Percentiles rank a stretch among this genome's conserved stretches.
Evolutionary conservation across 2,329 filamentous ascomycete genomes (phyloP).

Genomic region (Thermoascus crustaceus): DNA sequence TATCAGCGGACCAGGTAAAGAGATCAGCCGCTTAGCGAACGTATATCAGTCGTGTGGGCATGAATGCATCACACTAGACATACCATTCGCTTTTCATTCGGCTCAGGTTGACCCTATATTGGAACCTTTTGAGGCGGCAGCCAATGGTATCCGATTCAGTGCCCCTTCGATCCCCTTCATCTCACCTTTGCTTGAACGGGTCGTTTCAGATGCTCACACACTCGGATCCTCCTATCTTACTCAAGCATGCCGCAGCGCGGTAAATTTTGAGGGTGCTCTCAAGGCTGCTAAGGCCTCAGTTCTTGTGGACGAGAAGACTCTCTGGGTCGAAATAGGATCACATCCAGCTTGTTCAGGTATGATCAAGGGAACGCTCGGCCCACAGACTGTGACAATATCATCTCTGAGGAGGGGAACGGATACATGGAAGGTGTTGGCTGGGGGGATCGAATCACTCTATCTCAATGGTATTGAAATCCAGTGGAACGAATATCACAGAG

Average conservation of each 20-base stretch:
- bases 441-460: conserved; percentile 41
- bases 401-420: background rate
- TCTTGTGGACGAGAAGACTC: conserved; percentile 4
- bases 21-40: conserved; percentile 49
- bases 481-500: conserved; percentile 62
- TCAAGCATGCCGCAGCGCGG: background rate
- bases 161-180: background rate
- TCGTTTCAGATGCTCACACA: background rate
- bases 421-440: background rate
- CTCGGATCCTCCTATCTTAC: background rate
- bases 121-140: conserved; percentile 50
- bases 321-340: conserved; percentile 13
- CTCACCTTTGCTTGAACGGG: background rate
- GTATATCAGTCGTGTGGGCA: conserved; percentile 46
- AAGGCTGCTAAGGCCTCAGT: conserved; percentile 3
- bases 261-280: conserved; percentile 3
- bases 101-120: conserved; percentile 57
- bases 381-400: background rate
- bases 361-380: conserved; percentile 6
- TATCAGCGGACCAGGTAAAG: conserved; percentile 52
- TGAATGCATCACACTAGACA: conserved; percentile 55
- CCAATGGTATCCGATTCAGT: conserved; percentile 21
- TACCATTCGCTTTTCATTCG: conserved; percentile 60
- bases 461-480: conserved; percentile 54
- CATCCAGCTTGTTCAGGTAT: conserved; percentile 7